Percentiles rank a stretch among this genome's conserved stretches.
Evolutionary conservation across 2,329 filamentous ascomycete species (phyloP).

Genomic region (Waltergamsia citrina): DNA sequence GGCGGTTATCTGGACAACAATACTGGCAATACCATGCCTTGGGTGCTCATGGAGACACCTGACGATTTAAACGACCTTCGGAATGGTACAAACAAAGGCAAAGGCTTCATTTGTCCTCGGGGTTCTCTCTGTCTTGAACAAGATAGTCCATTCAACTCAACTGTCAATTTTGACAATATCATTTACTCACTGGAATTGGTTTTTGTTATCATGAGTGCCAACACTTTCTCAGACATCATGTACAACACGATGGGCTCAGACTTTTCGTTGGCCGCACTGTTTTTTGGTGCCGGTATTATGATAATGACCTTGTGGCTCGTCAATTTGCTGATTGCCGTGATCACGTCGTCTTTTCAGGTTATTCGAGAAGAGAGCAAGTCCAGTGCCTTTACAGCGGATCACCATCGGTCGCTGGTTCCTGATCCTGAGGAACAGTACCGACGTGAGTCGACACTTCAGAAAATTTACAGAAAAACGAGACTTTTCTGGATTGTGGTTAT

Average conservation of each 20-base stretch:
- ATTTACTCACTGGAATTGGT: slow-evolving; percentile 85
- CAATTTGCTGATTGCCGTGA: slow-evolving; percentile 90
- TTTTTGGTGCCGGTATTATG: slow-evolving; percentile 65
- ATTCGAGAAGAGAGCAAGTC: slow-evolving; percentile 93
- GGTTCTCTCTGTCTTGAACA: slow-evolving; percentile 78
- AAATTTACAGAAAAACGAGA: slow-evolving; percentile 62
- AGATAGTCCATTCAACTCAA: slow-evolving; percentile 70
- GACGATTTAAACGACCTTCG: slow-evolving; percentile 34
- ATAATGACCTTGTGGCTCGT: slow-evolving; percentile 95
- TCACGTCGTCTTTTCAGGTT: slow-evolving; percentile 96
- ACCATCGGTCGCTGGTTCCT: slow-evolving; percentile 16
- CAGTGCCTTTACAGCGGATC: slow-evolving; percentile 80
- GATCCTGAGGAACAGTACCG: slow-evolving; percentile 23
- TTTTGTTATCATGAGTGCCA: slow-evolving; percentile 97
- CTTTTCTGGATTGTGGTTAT: slow-evolving; percentile 78
- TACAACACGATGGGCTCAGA: slow-evolving; percentile 91
- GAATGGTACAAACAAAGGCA: slow-evolving; percentile 45
- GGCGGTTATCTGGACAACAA: slow-evolving; percentile 65
- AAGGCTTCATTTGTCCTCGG: slow-evolving; percentile 81
- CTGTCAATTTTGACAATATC: slow-evolving; percentile 93
- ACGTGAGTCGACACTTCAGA: slow-evolving; percentile 47
- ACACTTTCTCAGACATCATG: slow-evolving; percentile 91
- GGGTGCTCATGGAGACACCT: slow-evolving; percentile 40
- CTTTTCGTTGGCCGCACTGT: slow-evolving; percentile 78
- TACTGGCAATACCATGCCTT: slow-evolving; percentile 52